Evolutionary conservation across 768 basidiomycete genomes (phyloP), one percentile per base, ranked within the genome.

Genomic region (Daedaleopsis sinensis): DNA sequence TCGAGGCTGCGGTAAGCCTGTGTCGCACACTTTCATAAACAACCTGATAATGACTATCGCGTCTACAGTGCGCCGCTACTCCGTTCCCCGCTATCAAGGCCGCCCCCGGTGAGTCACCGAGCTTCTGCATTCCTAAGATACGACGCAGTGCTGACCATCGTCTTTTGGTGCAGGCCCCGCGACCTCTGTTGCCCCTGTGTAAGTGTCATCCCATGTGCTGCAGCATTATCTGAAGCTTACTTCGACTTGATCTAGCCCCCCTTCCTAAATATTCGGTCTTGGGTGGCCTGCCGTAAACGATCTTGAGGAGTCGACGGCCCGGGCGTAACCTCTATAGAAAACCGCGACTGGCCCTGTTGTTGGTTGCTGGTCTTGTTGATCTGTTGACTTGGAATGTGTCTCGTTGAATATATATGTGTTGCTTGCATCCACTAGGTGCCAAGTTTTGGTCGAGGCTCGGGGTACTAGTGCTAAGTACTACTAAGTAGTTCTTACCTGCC

Each of bases 181-280:
- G 15, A 72, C 68, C 38, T 63, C 71, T 24, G 66, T 74, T 19
- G 57, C 69, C n/a, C 68, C 73, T 23, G 71, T 73, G 68, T 73
- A 69, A 69, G 72, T 60, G 5, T 53, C 16, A 32, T 32, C 7
- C 27, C 4, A 32, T 32, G 27, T 32, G 27, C 27, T 32, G 13
- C 5, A 23, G 38, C 37, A 39, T 13, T 6, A 10, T 6, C 39
- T 38, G 47, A 6, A 3, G 19, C 8, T 42, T 9, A 46, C 44
- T 32, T 32, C 18, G n/a, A 18, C 13, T 3, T 24, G 13, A 36
- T 53, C 10, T 21, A 42, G 37, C 15, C 52, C 52, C 11, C 52
- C 52, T 19, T 53, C 52, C 19, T 53, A 42, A 16, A 24, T 11
- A 10, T 19, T 10, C n/a, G 18, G n/a, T 21, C 4, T 5, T 18